Conservation (phyloP, 2,329 filamentous ascomycete species). For the Penicillium griseofulvum region DNA sequence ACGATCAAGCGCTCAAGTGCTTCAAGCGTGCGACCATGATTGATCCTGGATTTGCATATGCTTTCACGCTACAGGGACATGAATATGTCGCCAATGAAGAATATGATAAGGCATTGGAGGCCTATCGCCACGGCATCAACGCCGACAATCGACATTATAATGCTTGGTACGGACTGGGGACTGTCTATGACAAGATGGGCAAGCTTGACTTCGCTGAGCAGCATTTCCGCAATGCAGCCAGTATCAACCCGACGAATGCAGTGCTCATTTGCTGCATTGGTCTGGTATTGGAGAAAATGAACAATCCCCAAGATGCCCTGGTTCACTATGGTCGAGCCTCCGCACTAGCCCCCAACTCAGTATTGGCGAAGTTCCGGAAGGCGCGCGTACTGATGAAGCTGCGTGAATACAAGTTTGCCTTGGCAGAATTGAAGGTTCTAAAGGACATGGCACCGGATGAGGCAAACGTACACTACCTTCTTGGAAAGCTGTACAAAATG, state of each 20-base stretch:
- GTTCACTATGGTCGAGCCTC: conserved; percentile 79
- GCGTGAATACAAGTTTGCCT: conserved; percentile 65
- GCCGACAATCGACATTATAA: conserved; percentile 92
- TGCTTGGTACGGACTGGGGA: conserved; percentile 88
- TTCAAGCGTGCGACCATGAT: conserved; percentile 94
- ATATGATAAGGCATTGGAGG: conserved; percentile 86
- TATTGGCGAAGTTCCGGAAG: conserved; percentile 88
- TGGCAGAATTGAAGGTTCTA: conserved; percentile 79
- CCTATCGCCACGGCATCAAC: conserved; percentile 81
- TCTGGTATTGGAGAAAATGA: conserved; percentile 82
- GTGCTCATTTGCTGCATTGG: conserved; percentile 92
- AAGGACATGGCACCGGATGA: conserved; percentile 92
- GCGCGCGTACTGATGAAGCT: conserved; percentile 81
- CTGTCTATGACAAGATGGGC: conserved; percentile 83
- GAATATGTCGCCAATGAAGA: conserved; percentile 96
- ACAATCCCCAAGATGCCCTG: conserved; percentile 74
- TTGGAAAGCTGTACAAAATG: conserved; percentile 66
- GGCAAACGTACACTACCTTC: conserved; percentile 90
- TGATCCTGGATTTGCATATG: conserved; percentile 87
- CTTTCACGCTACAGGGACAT: conserved; percentile 91
- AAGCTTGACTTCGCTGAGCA: conserved; percentile 87
- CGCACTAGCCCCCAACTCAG: conserved; percentile 74
- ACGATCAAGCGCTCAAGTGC: conserved; percentile 89
- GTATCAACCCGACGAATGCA: conserved; percentile 90
- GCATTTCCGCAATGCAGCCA: conserved; percentile 83